Percentiles rank a stretch among this genome's conserved stretches.
Evolutionary conservation across 768 basidiomycete species (phyloP).

Genomic region (Mycena maculata): DNA sequence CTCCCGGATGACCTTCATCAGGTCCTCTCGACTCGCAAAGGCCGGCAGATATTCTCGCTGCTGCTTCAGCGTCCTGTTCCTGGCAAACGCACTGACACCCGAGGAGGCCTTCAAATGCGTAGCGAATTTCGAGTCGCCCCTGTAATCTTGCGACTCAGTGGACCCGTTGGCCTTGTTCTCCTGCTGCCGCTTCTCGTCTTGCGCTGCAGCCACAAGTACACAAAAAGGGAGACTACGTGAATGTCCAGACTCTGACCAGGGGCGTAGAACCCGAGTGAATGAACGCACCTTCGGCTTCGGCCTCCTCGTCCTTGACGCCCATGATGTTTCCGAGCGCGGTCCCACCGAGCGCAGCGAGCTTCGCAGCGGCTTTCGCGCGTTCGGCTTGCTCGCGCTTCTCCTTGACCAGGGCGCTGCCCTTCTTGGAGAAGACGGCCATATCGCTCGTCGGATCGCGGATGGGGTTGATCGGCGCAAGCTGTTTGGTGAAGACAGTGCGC

Average conservation of each 20-base stretch:
- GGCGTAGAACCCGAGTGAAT: slow-evolving; percentile 31
- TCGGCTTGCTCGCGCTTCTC: slow-evolving; percentile 98
- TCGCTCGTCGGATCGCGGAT: slow-evolving; percentile 94
- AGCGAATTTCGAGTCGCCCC: slow-evolving; percentile 98
- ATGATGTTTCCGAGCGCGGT: slow-evolving; percentile 97
- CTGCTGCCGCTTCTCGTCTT: slow-evolving; percentile 60
- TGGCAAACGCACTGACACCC: slow-evolving; percentile 86
- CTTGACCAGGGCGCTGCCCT: slow-evolving; percentile 93
- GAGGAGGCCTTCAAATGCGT: slow-evolving; percentile 85
- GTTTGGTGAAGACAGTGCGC: slow-evolving; percentile 94
- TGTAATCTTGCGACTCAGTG: slow-evolving; percentile 83
- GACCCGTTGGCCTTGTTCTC: slow-evolving; percentile 63
- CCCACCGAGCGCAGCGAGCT: slow-evolving; percentile 91
- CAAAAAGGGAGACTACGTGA: slow-evolving; percentile 71
- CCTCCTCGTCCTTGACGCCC: slow-evolving; percentile 96
- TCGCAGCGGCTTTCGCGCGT: slow-evolving; percentile 95
- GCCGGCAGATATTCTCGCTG: slow-evolving; percentile 97
- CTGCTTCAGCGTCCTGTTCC: slow-evolving; percentile 86
- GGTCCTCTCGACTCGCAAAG: slow-evolving; percentile 95
- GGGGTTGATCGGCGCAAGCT: slow-evolving; percentile 97
- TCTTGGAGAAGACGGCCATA: slow-evolving; percentile 95
- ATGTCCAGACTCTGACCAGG: slow-evolving; percentile 72
- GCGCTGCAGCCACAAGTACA: slow-evolving; percentile 57
- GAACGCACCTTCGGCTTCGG: slow-evolving; percentile 87
- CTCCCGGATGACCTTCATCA: slow-evolving; percentile 89